These are phyloP conservation scores for Camelina sativa DNA, from an alignment of 345 rosid species.

Conservation along the genomic window DNA sequence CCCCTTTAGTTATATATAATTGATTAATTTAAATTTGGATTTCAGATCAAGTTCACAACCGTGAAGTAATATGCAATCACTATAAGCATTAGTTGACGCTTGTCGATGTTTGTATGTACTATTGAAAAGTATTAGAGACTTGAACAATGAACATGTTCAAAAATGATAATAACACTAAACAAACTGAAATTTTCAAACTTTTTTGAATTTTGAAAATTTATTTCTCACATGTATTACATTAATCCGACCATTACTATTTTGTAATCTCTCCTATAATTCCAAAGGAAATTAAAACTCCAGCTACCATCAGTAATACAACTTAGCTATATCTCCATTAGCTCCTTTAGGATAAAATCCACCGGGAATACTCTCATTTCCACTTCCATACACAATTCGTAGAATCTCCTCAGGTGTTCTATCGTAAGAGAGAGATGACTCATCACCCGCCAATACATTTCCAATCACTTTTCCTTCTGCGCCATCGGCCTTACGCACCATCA, in stretches of 20 bases:
- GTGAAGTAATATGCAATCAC: too few relatives aligned
- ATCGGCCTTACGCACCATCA: conserved; percentile 34
- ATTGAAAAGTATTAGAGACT: too few relatives aligned
- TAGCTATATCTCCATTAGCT: conserved; percentile 63
- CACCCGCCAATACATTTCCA: conserved; percentile 67
- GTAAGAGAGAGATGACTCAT: conserved; percentile 49
- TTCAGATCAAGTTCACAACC: too few relatives aligned
- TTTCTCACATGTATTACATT: conserved; percentile 1
- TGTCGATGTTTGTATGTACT: too few relatives aligned
- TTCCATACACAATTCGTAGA: conserved; percentile 65
- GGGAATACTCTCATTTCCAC: conserved; percentile 55
- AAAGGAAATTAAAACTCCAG: conserved; percentile 14
- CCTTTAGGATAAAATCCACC: conserved; percentile 78
- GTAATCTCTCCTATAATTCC: background rate
- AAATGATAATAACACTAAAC: too few relatives aligned
- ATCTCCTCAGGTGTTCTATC: conserved; percentile 65
- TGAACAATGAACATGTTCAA: too few relatives aligned
- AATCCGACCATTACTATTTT: background rate
- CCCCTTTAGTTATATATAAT: too few relatives aligned
- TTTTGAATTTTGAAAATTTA: background rate
- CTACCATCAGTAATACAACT: conserved; percentile 29
- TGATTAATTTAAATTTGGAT: too few relatives aligned
- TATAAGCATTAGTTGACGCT: too few relatives aligned
- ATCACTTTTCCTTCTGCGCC: conserved; percentile 53
- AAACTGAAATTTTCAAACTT: background rate